Conservation (phyloP, 1,139 yeast species). For the Hansenula sp. region DNA sequence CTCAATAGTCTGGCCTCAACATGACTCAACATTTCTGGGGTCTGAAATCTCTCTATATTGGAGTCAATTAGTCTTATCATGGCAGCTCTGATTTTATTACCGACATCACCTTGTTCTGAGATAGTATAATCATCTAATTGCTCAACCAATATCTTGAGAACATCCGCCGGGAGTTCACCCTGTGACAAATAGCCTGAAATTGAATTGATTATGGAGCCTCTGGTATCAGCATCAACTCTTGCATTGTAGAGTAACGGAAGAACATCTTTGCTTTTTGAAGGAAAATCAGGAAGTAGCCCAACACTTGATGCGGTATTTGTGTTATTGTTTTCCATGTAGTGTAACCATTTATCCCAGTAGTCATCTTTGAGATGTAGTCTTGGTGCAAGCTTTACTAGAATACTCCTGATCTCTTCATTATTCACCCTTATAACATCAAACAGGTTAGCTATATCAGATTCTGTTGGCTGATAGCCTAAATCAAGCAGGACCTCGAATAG, state of each 20-base stretch:
- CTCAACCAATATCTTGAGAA: constrained; percentile 13
- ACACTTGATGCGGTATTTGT: constrained; percentile 16
- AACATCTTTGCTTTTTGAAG: constrained; percentile 7
- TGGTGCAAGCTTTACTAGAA: constrained; percentile 11
- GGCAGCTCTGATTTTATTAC: constrained; percentile 62
- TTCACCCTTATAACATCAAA: constrained; percentile 20
- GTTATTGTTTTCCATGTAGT: constrained; percentile 19
- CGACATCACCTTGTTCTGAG: constrained; percentile 76
- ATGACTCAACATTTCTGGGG: constrained; percentile 7
- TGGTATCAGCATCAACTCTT: constrained; percentile 14
- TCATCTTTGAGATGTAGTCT: constrained; percentile 4
- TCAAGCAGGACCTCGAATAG: constrained; percentile 11
- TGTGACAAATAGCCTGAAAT: constrained; percentile 9
- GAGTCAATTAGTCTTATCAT: constrained; percentile 37
- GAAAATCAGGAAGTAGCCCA: constrained; percentile 10
- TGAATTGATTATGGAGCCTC: constrained; percentile 14
- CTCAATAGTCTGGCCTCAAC: constrained; percentile 41
- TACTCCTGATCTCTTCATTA: constrained; percentile 4
- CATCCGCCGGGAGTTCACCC: not conserved
- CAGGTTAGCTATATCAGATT: constrained; percentile 9
- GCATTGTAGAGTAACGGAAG: constrained; percentile 10
- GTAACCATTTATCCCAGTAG: constrained; percentile 17
- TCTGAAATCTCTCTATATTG: constrained; percentile 24
- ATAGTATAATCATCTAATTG: constrained; percentile 61
- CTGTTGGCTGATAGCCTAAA: not conserved